Evolutionary conservation across 768 basidiomycete species (phyloP), one percentile per base, ranked within the genome.

Genomic region (Trametes maxima): DNA sequence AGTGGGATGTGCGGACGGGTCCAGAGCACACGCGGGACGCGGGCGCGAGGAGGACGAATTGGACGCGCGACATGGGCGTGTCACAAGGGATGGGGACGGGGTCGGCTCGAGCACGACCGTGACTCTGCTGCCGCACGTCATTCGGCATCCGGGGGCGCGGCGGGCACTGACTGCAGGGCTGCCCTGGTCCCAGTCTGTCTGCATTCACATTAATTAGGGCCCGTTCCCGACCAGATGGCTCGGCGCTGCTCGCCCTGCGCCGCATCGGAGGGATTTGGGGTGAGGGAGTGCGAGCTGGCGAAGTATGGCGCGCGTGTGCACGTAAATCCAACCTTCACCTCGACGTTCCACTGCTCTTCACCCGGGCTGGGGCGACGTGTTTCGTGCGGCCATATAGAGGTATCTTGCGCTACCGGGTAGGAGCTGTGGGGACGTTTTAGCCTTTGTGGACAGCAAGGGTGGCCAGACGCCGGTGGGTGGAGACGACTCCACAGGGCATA

Each of bases 401-500:
- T 37, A 47, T 44, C 19, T 37, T 43, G 35, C 22, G 33, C 42
- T 16, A 39, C 57, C 47, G 28, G 37, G 24, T 49, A 22, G 13
- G 28, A 28, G 14, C 25, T 58, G 12, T 58, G 40, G 57, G 48
- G 28, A 58, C 19, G 56, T 5, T 3, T 50, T 50, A 24, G 5
- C 57, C 40, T 50, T 44, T 50, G 22, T 40, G 11, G 48, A 40
- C 17, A n/a, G 25, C 22, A 11, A 16, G 19, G 21, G 57, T 39
- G 17, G 45, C 14, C 28, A 22, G 51, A 48, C 57, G 57, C 57
- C 40, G 39, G 13, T 10, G 17, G 48, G 57, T 58, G 57, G 57
- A 58, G 48, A 44, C 48, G 48, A 51, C 57, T 58, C 57, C 57
- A 50, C 25, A 24, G 48, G 47, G 56, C 24, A 33, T 24, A 19